A percentile compares a stretch with the other conserved stretches of the same genome.
Evolutionary conservation across 2,329 filamentous ascomycete species (phyloP).

Genomic region (Monosporascus sp.): DNA sequence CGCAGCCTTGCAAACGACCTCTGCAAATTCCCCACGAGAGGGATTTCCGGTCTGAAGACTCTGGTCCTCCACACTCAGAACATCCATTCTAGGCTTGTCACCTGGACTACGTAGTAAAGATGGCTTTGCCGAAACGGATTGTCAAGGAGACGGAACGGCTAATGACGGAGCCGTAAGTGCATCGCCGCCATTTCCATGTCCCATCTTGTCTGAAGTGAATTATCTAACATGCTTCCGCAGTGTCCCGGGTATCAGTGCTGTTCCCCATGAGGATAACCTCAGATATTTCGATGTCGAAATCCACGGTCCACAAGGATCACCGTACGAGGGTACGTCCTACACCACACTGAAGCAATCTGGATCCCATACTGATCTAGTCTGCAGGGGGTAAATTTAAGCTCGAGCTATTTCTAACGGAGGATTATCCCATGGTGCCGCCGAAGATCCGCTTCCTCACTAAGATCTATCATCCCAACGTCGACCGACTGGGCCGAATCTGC

Average conservation of each 20-base stretch:
- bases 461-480: slow-evolving; percentile 99
- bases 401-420: slow-evolving; percentile 94
- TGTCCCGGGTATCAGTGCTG: slow-evolving; percentile 90
- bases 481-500: slow-evolving; percentile 95
- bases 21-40: too few species aligned
- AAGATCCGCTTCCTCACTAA: slow-evolving; percentile 98
- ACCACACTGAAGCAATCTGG: not conserved
- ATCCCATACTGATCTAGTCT: slow-evolving; percentile 2
- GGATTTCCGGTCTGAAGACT: too few species aligned
- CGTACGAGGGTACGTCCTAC: slow-evolving; percentile 73
- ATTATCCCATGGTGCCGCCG: slow-evolving; percentile 98
- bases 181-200: not conserved
- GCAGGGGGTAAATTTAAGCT: slow-evolving; percentile 84
- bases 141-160: slow-evolving; percentile 98
- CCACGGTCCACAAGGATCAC: slow-evolving; percentile 83
- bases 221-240: slow-evolving; percentile 38
- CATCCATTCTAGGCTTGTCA: not conserved
- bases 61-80: too few species aligned
- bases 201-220: slow-evolving; percentile 3
- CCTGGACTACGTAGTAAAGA: slow-evolving; percentile 20
- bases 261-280: slow-evolving; percentile 95
- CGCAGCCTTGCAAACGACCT: too few species aligned
- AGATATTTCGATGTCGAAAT: slow-evolving; percentile 98
- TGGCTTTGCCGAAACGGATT: slow-evolving; percentile 91
- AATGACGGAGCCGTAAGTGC: slow-evolving; percentile 84